Conservation (phyloP, 768 basidiomycete genomes). For the Suillus lakei region DNA sequence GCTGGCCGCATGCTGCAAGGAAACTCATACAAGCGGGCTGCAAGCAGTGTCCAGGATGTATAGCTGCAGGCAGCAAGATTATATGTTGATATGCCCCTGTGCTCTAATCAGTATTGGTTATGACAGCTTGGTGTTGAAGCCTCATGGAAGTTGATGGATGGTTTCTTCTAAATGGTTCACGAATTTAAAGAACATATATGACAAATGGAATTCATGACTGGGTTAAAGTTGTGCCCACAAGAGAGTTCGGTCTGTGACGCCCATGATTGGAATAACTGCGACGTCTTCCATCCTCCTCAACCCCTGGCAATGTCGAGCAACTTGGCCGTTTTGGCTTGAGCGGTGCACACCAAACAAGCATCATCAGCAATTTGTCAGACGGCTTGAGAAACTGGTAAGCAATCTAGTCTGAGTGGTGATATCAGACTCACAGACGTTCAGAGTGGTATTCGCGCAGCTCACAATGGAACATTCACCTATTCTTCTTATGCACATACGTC, state of each 20-base stretch:
- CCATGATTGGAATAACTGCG: too few relatives aligned
- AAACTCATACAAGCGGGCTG: too few relatives aligned
- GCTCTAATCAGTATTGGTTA: background rate
- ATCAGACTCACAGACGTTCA: constrained; percentile 33
- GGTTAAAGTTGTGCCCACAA: background rate
- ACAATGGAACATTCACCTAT: constrained; percentile 97
- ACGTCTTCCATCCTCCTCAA: too few relatives aligned
- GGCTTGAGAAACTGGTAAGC: constrained; percentile 91
- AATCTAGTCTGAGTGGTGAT: constrained; percentile 11
- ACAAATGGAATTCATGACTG: constrained; percentile 10
- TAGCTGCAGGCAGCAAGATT: too few relatives aligned
- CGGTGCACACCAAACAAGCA: constrained; percentile 90
- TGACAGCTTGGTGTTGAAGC: constrained; percentile 88
- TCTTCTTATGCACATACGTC: constrained; percentile 88
- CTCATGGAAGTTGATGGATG: constrained; percentile 82
- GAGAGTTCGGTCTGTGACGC: too few relatives aligned
- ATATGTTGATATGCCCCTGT: too few relatives aligned
- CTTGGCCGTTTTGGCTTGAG: constrained; percentile 95
- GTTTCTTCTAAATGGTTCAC: constrained; percentile 47
- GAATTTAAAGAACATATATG: background rate
- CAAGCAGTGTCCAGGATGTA: too few relatives aligned
- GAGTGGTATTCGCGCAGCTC: constrained; percentile 95
- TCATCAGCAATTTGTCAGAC: constrained; percentile 94
- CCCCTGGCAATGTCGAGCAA: constrained; percentile 47
- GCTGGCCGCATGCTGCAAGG: too few relatives aligned